Conservation (phyloP, 306 rosid genomes). For the Oemleria cerasiformis region DNA sequence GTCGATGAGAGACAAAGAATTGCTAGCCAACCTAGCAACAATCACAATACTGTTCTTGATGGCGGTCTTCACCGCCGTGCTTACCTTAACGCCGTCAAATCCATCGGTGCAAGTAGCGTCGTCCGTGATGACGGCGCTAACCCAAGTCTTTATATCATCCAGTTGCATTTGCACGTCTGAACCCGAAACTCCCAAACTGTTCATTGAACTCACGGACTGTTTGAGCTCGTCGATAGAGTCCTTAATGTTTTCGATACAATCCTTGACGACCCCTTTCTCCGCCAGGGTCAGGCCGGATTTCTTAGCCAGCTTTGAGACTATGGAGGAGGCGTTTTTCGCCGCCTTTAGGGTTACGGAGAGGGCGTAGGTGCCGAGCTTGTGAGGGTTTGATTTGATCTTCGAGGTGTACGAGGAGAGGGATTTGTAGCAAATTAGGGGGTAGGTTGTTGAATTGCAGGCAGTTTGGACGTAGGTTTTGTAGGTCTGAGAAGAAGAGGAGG, state of each 20-base stretch:
- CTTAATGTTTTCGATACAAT: slow-evolving; percentile 34
- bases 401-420: slow-evolving; percentile 40
- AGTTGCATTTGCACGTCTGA: slow-evolving; percentile 9
- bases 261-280: slow-evolving; percentile 30
- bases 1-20: slow-evolving; percentile 23
- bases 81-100: slow-evolving; percentile 12
- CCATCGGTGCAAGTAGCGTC: slow-evolving; percentile 40
- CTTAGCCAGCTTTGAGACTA: slow-evolving; percentile 20
- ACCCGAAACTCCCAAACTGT: not conserved
- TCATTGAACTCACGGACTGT: slow-evolving; percentile 6
- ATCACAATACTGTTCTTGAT: not conserved
- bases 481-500: slow-evolving; percentile 4
- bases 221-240: slow-evolving; percentile 26
- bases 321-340: slow-evolving; percentile 21
- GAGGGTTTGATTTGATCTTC: slow-evolving; percentile 35
- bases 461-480: slow-evolving; percentile 15
- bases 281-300: not conserved
- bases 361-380: slow-evolving; percentile 38
- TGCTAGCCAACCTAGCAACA: slow-evolving; percentile 22
- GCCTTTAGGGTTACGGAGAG: slow-evolving; percentile 34
- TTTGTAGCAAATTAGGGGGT: slow-evolving; percentile 42
- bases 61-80: slow-evolving; percentile 4
- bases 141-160: slow-evolving; percentile 36
- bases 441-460: slow-evolving; percentile 31
- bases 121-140: slow-evolving; percentile 37